Evolutionary conservation across 345 rosid genomes (phyloP).

Genomic region (Linum usitatissimum): DNA sequence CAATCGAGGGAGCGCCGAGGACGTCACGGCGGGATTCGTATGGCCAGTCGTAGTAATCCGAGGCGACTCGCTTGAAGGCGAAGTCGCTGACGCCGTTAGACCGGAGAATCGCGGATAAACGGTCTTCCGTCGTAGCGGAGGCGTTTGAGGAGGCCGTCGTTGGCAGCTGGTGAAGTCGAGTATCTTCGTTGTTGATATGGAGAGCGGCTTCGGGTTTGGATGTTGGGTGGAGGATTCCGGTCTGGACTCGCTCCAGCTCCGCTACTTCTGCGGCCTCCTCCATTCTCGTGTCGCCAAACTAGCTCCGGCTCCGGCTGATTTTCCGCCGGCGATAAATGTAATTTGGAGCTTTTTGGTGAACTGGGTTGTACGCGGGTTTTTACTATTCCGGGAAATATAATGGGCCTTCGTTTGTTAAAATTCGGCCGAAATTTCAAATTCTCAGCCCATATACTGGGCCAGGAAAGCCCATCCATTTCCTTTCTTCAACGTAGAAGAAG

Average conservation of each 20-base stretch:
- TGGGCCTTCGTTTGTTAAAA: too few species aligned
- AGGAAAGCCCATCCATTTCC: too few species aligned
- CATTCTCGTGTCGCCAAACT: too few species aligned
- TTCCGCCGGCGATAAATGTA: too few species aligned
- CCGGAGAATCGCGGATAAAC: slow-evolving; percentile 56
- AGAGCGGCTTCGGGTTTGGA: slow-evolving; percentile 36
- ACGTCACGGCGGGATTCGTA: slow-evolving; percentile 58
- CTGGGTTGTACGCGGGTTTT: too few species aligned
- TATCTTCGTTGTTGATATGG: slow-evolving; percentile 12
- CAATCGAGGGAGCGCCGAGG: slow-evolving; percentile 60
- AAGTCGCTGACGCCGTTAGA: slow-evolving; percentile 46
- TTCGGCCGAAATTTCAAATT: too few species aligned
- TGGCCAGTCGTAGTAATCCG: slow-evolving; percentile 68
- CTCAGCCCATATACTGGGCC: too few species aligned
- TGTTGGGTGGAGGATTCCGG: slow-evolving; percentile 40
- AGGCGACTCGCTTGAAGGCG: slow-evolving; percentile 46
- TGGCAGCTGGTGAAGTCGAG: slow-evolving; percentile 12
- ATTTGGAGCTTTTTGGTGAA: too few species aligned
- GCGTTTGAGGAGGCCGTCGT: too few species aligned
- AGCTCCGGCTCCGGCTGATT: too few species aligned
- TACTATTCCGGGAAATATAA: too few species aligned
- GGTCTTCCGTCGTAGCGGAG: slow-evolving; percentile 33
- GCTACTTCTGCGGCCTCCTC: slow-evolving; percentile 20
- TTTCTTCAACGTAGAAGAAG: too few species aligned
- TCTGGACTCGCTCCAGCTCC: slow-evolving; percentile 54